Evolutionary conservation across 106 monocot species (phyloP), one percentile per base, ranked within the genome.

Genomic region (Ottelia alismoides): DNA sequence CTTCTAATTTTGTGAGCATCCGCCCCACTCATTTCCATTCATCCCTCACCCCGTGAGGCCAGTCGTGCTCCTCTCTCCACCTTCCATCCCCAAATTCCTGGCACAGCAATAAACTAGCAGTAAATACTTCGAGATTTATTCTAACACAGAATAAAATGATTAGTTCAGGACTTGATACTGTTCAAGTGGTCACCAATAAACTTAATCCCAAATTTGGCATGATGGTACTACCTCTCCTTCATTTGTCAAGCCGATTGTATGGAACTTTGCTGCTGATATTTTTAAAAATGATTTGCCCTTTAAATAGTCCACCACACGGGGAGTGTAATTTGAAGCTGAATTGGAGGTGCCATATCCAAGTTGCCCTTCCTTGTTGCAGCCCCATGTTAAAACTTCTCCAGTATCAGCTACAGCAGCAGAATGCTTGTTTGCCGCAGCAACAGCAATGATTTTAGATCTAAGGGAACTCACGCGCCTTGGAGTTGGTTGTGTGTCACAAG

Each of bases 301-400:
- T 58, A 96, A 70, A 69, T 69, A 96, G 32, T 96, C 96, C 20
- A 96, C 96, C 75, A 96, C 29, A 56, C 89, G 32, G 48, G 96
- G 96, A 3, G 65, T 79, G 65, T 74, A 96, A 56, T 96, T 96
- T 54, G 96, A 96, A 18, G 89, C 89, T 28, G 96, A 96, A 31
- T 89, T 96, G 31, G 96, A 96, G 31, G 96, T 96, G 17, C 96
- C 88, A 76, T 89, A 96, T 60, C 96, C 96, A 69, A 96, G 96
- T 55, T 96, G 96, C 32, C 96, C 96, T 72, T 96, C 88, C 62
- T 89, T 89, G 57, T 96, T 96, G 76, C 84, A 79, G 6, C 96
- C 96, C 96, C 96, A 96, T n/a, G 96, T 96, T 58, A 77, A 96
- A 55, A 96, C 74, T 74, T 96, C 96, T 35, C 96, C 96, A 56